Conservation (phyloP, 176 grass and related monocot species). For the Carex pumila region DNA sequence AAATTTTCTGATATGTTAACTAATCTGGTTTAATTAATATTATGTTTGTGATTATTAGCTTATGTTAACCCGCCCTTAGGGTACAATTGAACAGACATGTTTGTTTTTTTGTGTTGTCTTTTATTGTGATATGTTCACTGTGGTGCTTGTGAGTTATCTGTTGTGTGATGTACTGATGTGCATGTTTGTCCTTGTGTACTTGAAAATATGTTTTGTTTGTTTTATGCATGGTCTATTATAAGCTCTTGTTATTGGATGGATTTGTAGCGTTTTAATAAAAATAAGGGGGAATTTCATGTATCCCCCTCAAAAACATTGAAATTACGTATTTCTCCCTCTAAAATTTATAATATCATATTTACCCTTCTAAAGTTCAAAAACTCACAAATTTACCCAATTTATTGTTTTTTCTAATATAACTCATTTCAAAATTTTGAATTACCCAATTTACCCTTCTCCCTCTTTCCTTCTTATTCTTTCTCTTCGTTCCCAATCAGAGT, state of each 20-base stretch:
- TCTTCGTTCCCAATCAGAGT: no score
- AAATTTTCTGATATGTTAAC: conserved; percentile 6
- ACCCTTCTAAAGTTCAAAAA: no score
- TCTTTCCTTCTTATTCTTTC: no score
- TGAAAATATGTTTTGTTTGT: not conserved
- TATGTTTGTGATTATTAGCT: conserved; percentile 13
- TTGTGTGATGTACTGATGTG: not conserved
- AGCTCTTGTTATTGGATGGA: not conserved
- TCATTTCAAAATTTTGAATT: no score
- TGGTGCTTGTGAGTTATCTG: conserved; percentile 1
- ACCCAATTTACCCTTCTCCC: no score
- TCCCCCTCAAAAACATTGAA: no score
- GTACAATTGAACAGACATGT: not conserved
- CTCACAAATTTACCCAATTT: no score
- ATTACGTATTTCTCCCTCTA: no score
- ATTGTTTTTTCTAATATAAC: no score
- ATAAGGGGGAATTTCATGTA: no score
- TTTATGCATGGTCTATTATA: not conserved
- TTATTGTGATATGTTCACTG: not conserved
- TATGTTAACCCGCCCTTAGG: not conserved
- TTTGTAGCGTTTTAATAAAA: no score
- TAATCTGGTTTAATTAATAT: not conserved
- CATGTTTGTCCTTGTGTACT: conserved; percentile 11
- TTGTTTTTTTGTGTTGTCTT: not conserved
- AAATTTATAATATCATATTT: no score